phyloP scores from a whole-genome alignment of 2,329 filamentous ascomycete species.

The Colletotrichum kahawae region DNA sequence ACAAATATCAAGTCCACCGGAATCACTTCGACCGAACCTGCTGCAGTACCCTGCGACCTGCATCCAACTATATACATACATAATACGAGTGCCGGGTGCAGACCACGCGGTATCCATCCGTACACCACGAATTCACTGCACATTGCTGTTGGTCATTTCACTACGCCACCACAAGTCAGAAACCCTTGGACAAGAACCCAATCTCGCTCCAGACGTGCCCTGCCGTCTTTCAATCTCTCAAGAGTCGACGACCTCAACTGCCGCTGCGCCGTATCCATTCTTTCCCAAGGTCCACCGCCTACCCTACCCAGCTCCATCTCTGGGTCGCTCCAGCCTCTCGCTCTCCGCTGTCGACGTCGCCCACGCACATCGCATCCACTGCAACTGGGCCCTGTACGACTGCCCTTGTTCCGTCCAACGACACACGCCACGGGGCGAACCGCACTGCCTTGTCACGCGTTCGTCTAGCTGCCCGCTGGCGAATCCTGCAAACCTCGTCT shows the following conservation, averaged over 20 bases:
- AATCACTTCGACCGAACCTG: conserved; percentile 7
- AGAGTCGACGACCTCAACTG: neutral
- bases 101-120: neutral
- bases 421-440: conserved; percentile 21
- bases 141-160: neutral
- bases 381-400: neutral
- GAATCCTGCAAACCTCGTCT: conserved; percentile 17
- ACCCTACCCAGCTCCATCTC: neutral
- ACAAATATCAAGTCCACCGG: neutral
- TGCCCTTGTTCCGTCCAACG: conserved; percentile 3
- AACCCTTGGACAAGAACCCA: neutral
- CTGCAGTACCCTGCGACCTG: conserved; percentile 8
- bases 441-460: conserved; percentile 20
- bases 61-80: neutral
- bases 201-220: conserved; percentile 8
- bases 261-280: neutral
- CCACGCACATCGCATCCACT: neutral
- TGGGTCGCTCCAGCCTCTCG: neutral
- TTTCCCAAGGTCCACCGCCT: neutral
- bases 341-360: neutral
- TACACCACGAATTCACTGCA: neutral
- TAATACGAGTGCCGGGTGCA: conserved; percentile 3
- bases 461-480: conserved; percentile 5
- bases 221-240: neutral
- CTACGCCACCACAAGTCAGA: neutral